A percentile compares a stretch with the other conserved stretches of the same genome.
phyloP scores from a whole-genome alignment of 306 rosid genomes.

The Inga oerstediana region DNA sequence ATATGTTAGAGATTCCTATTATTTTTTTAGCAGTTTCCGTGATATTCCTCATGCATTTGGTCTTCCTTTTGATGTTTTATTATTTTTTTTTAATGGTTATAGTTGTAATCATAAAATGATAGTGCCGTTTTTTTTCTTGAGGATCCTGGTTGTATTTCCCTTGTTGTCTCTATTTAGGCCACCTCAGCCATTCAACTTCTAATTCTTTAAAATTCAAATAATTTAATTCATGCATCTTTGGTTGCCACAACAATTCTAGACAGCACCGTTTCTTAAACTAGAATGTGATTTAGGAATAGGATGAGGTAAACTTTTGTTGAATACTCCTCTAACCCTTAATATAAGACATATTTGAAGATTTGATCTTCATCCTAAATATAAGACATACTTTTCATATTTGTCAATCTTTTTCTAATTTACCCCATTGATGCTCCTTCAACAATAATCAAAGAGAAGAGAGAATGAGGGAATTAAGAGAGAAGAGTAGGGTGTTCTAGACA shows the following conservation, averaged over 20 bases:
- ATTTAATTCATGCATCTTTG: not conserved
- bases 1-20: not conserved
- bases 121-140: not conserved
- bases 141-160: not conserved
- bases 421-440: too few species aligned
- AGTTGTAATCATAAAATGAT: conserved; percentile 1
- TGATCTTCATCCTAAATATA: too few species aligned
- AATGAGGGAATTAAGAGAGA: too few species aligned
- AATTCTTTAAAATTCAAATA: not conserved
- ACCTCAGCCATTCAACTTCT: not conserved
- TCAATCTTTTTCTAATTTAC: too few species aligned
- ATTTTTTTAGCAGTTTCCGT: not conserved
- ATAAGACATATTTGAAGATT: too few species aligned
- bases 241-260: not conserved
- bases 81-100: not conserved
- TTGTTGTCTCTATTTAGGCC: not conserved
- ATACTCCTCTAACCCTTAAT: too few species aligned
- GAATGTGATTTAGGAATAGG: not conserved
- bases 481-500: too few species aligned
- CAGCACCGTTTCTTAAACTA: not conserved
- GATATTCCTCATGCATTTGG: not conserved
- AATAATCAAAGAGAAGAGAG: too few species aligned
- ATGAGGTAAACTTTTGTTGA: not conserved
- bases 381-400: too few species aligned
- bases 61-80: not conserved